These are phyloP conservation scores for Aquilaria agallochum DNA, from an alignment of 441 rosid genomes.

Conservation along the genomic window DNA sequence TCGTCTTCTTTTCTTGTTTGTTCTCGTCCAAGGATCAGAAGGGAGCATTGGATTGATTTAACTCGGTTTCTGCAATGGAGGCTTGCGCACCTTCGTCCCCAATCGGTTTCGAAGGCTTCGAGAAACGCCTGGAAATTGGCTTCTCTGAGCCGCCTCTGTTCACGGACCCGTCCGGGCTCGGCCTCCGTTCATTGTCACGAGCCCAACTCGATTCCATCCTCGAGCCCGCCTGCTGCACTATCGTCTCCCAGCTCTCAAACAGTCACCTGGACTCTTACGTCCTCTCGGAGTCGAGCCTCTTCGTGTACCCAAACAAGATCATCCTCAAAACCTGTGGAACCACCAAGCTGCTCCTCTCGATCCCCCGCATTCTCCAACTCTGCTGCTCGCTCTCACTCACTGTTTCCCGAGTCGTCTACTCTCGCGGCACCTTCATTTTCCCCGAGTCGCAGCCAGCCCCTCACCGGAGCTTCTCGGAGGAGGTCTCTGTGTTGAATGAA, in stretches of 20 bases:
- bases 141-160: constrained; percentile 22
- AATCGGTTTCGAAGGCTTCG: constrained; percentile 38
- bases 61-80: not conserved
- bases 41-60: not conserved
- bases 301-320: constrained; percentile 41
- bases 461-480: constrained; percentile 32
- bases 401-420: constrained; percentile 25
- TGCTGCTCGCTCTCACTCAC: constrained; percentile 19
- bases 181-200: constrained; percentile 33
- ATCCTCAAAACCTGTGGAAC: constrained; percentile 66
- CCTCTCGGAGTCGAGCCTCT: constrained; percentile 73
- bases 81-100: constrained; percentile 16
- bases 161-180: constrained; percentile 25
- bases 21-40: not conserved
- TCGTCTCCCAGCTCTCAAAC: constrained; percentile 56
- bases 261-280: constrained; percentile 60
- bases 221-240: constrained; percentile 47
- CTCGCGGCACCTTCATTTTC: constrained; percentile 43
- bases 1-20: not conserved
- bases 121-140: constrained; percentile 31
- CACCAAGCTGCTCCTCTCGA: constrained; percentile 28
- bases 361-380: constrained; percentile 20
- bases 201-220: constrained; percentile 35
- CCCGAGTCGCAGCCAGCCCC: constrained; percentile 33
- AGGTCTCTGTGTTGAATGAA: constrained; percentile 20